These are phyloP conservation scores for Pythium guiyangense DNA, from an alignment of 352 stramenopile species.

Conservation along the genomic window DNA sequence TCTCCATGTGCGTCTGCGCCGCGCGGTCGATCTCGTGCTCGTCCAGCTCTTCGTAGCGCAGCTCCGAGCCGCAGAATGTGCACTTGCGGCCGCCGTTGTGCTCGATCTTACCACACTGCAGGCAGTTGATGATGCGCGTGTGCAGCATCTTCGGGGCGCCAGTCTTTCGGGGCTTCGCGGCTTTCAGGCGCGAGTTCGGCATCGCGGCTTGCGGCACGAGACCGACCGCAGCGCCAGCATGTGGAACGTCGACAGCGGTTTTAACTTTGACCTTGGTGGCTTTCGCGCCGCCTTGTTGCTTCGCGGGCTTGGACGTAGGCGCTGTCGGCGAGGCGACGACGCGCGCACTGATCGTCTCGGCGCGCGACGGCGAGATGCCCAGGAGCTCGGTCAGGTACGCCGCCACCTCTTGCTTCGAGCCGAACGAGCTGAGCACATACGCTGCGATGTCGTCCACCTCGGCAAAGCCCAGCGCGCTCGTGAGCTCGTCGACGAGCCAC, in stretches of 20 bases:
- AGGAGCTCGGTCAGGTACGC: conserved; percentile 68
- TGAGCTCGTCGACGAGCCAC: conserved; percentile 60
- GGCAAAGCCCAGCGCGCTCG: conserved; percentile 55
- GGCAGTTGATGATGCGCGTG: conserved; percentile 63
- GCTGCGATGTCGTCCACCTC: conserved; percentile 68
- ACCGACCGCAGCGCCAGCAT: neutral
- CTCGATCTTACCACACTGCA: conserved; percentile 65
- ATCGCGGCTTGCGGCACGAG: conserved; percentile 33
- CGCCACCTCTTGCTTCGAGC: conserved; percentile 36
- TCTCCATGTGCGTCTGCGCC: conserved; percentile 50
- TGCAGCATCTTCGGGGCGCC: conserved; percentile 35
- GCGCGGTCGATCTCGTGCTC: conserved; percentile 25
- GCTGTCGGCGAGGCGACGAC: conserved; percentile 28
- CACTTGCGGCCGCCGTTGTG: conserved; percentile 49
- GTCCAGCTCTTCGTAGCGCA: conserved; percentile 48
- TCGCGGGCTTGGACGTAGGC: neutral
- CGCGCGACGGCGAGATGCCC: conserved; percentile 39
- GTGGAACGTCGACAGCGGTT: neutral
- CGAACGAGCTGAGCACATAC: conserved; percentile 48
- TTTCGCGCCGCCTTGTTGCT: neutral
- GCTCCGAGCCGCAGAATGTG: conserved; percentile 47
- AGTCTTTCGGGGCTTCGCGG: conserved; percentile 40
- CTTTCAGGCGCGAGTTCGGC: conserved; percentile 47
- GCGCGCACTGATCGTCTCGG: conserved; percentile 38
- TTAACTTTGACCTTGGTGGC: neutral